Conservation (phyloP, 805 yeast species). For the Candida fluviatilis region DNA sequence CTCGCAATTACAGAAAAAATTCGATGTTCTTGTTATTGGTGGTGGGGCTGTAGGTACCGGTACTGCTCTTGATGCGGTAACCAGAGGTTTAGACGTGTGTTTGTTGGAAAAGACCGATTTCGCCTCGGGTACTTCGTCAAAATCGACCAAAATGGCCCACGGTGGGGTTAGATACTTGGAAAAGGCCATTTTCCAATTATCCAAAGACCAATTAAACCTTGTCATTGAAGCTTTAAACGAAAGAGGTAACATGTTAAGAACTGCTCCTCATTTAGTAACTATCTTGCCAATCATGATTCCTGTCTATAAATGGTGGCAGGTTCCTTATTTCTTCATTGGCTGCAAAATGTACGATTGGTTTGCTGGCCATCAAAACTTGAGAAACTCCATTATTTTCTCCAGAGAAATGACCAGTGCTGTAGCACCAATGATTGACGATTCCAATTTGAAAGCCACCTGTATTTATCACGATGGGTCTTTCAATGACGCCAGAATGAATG, state of each 20-base stretch:
- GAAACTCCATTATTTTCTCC: slow-evolving; percentile 69
- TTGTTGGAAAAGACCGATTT: slow-evolving; percentile 84
- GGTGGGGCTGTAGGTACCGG: slow-evolving; percentile 98
- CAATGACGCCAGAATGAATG: slow-evolving; percentile 88
- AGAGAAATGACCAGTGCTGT: slow-evolving; percentile 61
- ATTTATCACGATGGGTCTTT: slow-evolving; percentile 95
- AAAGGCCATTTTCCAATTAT: slow-evolving; percentile 88
- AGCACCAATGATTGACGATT: slow-evolving; percentile 82
- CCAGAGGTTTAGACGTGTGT: slow-evolving; percentile 87
- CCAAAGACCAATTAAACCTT: slow-evolving; percentile 66
- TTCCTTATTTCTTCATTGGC: slow-evolving; percentile 90
- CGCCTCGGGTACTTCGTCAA: slow-evolving; percentile 89
- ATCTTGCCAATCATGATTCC: slow-evolving; percentile 93
- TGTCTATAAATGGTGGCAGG: slow-evolving; percentile 94
- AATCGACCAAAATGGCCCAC: slow-evolving; percentile 94
- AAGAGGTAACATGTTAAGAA: slow-evolving; percentile 69
- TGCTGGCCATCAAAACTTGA: slow-evolving; percentile 85
- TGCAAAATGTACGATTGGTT: slow-evolving; percentile 88
- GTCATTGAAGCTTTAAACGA: slow-evolving; percentile 26
- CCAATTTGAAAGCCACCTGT: slow-evolving; percentile 79
- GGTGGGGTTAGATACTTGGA: slow-evolving; percentile 96
- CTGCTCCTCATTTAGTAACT: slow-evolving; percentile 87
- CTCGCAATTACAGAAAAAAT: slow-evolving; percentile 47
- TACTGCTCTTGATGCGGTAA: slow-evolving; percentile 83
- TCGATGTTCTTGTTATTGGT: slow-evolving; percentile 84